Conservation (phyloP, 2,329 filamentous ascomycete genomes). For the Westerdykella ornata region DNA sequence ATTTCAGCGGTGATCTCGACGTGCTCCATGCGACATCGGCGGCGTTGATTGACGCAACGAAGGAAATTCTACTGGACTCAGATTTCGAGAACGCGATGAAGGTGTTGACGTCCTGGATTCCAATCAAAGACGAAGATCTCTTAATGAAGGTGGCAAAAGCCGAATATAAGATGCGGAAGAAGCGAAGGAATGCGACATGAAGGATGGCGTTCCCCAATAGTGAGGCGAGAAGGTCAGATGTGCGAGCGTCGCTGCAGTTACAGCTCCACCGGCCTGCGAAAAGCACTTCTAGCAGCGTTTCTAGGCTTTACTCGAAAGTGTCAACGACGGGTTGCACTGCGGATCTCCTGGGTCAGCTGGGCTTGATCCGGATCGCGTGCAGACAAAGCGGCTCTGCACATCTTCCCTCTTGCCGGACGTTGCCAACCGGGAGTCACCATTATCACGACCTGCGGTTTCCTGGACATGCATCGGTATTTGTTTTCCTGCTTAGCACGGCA, state of each 20-base stretch:
- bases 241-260: slow-evolving; percentile 5
- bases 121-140: slow-evolving; percentile 87
- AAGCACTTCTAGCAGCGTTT: slow-evolving; percentile 14
- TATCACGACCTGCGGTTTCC: slow-evolving; percentile 7
- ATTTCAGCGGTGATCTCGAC: slow-evolving; percentile 61
- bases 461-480: slow-evolving; percentile 9
- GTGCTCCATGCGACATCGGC: slow-evolving; percentile 84
- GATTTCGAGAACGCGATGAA: slow-evolving; percentile 99
- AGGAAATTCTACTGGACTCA: slow-evolving; percentile 80
- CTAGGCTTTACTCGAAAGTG: slow-evolving; percentile 23
- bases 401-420: slow-evolving; percentile 13
- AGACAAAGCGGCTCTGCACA: slow-evolving; percentile 28
- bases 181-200: slow-evolving; percentile 35
- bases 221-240: not conserved
- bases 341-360: slow-evolving; percentile 31
- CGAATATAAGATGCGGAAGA: slow-evolving; percentile 70
- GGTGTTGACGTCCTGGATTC: slow-evolving; percentile 86
- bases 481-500: slow-evolving; percentile 1
- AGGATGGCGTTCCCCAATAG: slow-evolving; percentile 8
- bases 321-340: slow-evolving; percentile 10
- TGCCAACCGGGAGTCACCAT: slow-evolving; percentile 1
- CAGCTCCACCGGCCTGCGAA: slow-evolving; percentile 13
- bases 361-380: slow-evolving; percentile 27
- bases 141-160: slow-evolving; percentile 84
- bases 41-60: slow-evolving; percentile 82